Evolutionary conservation across 2,329 filamentous ascomycete genomes (phyloP), one percentile per base, ranked within the genome.

Genomic region (Penicillium expansum): DNA sequence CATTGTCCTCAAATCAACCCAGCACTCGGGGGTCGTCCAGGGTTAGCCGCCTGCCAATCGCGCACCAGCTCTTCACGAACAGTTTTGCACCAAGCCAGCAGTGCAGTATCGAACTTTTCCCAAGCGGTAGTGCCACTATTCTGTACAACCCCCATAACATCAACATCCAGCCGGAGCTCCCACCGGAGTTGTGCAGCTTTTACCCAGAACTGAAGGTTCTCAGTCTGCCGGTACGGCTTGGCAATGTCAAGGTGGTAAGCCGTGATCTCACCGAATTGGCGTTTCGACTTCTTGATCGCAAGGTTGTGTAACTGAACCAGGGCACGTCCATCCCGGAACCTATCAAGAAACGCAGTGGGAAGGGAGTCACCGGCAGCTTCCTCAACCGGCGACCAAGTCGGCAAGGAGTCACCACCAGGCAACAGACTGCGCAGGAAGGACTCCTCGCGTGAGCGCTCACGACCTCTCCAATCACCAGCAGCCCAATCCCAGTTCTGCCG

Each of bases 111-210:
- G 62, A 99, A 95, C 54, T 87, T 84, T 50, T 83, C 79, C 92
- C 92, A 97, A 52, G 85, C 81, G 1, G 82, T 82, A 48, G 84
- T 81, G 58, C 82, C 76, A 33, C 73, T 87, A 69, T 87, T 88
- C 69, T 92, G 89, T 22, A 96, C 92, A 8, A 97, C 83, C 29
- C 88, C 91, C 75, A 95, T 87, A 22, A 93, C 91, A 69, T 97
- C 91, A 52, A 96, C 82, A 61, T 88, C 85, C 50, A 97, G 80
- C 64, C 89, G 83, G 38, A 92, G 84, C 75, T 97, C 94, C 87
- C 93, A 99, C 54, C 94, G 86, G 57, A 97, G 81, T 77, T 99
- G 92, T 8, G 92, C 92, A 1, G 93, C 94, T 78, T 99, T 99
- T 75, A 90, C 84, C 93, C 94, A 99, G 79, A 89, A 99, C 39